phyloP scores from a whole-genome alignment of 768 basidiomycete species.

The Agaricus subrufescens region DNA sequence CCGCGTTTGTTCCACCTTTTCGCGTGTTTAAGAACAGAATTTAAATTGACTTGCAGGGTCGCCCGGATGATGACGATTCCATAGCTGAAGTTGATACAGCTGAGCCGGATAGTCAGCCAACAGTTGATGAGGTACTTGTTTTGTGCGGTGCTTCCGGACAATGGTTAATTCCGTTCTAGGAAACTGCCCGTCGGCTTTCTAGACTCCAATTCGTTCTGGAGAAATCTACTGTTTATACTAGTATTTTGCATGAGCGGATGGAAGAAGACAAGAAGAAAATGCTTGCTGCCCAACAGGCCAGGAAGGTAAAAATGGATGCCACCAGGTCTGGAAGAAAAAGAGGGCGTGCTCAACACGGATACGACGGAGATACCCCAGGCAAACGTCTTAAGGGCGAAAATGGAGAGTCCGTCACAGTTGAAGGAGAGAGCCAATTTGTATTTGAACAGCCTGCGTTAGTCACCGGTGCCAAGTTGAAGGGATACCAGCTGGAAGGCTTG shows the following conservation, averaged over 20 bases:
- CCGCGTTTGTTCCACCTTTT: neutral
- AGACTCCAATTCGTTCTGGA: constrained; percentile 66
- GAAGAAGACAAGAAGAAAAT: constrained; percentile 45
- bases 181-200: constrained; percentile 42
- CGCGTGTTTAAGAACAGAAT: neutral
- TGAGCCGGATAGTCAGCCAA: neutral
- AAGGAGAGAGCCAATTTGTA: constrained; percentile 17
- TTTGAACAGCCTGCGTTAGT: constrained; percentile 76
- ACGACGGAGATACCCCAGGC: neutral
- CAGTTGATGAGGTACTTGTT: constrained; percentile 12
- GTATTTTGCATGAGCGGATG: constrained; percentile 70
- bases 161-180: constrained; percentile 27
- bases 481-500: constrained; percentile 90
- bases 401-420: constrained; percentile 16
- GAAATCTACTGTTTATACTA: constrained; percentile 73
- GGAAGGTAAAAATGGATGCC: constrained; percentile 17
- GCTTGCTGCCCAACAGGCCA: constrained; percentile 19
- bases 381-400: constrained; percentile 20
- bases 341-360: neutral
- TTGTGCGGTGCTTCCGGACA: neutral
- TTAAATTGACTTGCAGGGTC: neutral
- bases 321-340: constrained; percentile 19
- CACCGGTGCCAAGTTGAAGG: constrained; percentile 81
- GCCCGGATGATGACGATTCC: neutral
- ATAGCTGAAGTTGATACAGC: neutral